Base-by-base conservation (phyloP, 108 stramenopile species). In the Fragilariopsis cylindrus region DNA sequence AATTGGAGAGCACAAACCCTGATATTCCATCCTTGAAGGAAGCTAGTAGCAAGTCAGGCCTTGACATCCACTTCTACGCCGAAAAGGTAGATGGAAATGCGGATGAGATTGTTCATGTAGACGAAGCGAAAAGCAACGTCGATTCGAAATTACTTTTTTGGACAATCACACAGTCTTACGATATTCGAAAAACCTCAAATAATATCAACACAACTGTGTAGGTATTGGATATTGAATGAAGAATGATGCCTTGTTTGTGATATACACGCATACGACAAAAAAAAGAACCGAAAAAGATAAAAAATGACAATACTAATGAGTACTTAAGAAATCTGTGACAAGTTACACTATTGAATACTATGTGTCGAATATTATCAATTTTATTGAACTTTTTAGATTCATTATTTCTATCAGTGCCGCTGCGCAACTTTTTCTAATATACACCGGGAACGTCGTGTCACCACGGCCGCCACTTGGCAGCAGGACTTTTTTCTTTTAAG, bases 91-190 rank as follows among this genome's bases (percentile, higher is more conserved):
- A 40, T 5, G 49, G 21, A 3, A 13, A 41, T 18, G 64, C 77
- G 2, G 85, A 76, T 18, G 84, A 87, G 55, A 81, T 87, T 30
- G 90, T 92, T 15, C 91, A 94, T 68, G 85, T 94, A 16, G 91
- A 94, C 67, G 93, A 90, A 76, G 90, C 93, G 93, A 94, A 69
- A 91, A 91, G 78, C 80, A 86, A 60, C 86, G 91, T 72, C 82
- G 91, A 65, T 94, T 90, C 70, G 93, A 94, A 92, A 86, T 53
- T 94, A 85, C 84, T 94, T 94, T 68, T 84, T 94, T 81, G 83
- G 83, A 52, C 90, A 92, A 90, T 87, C 72, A 65, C 64, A 15
- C 90, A 92, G 69, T 89, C 87, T 42, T 78, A 69, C 48, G 93
- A 92, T 43, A 89, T 94, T 73, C 76, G 86, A 58, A 83, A 81